These are phyloP conservation scores for Vigna unguiculata DNA, from an alignment of 306 rosid genomes.

Conservation along the genomic window DNA sequence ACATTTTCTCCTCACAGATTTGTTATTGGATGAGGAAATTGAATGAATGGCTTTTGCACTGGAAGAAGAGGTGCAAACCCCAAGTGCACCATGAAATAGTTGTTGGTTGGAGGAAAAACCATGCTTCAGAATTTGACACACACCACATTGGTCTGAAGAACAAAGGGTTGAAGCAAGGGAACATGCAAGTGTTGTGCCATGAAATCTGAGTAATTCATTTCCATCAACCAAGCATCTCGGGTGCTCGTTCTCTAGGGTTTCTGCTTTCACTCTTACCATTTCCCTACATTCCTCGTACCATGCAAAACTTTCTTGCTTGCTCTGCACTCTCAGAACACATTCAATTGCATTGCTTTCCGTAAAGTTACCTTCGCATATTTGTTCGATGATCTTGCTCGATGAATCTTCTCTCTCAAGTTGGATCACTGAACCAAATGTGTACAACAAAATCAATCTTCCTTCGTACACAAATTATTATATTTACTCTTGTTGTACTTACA, in stretches of 20 bases:
- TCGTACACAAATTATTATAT: neutral
- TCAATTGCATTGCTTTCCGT: slow-evolving; percentile 39
- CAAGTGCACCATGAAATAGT: slow-evolving; percentile 27
- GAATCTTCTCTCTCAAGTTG: slow-evolving; percentile 50
- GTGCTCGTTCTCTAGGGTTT: slow-evolving; percentile 36
- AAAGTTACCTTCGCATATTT: slow-evolving; percentile 50
- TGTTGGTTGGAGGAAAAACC: slow-evolving; percentile 52
- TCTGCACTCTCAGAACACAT: slow-evolving; percentile 54
- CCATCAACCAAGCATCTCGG: slow-evolving; percentile 69
- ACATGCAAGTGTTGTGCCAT: slow-evolving; percentile 61
- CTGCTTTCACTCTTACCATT: slow-evolving; percentile 45
- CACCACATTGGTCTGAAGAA: slow-evolving; percentile 52
- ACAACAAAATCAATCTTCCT: too few species aligned
- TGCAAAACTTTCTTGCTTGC: slow-evolving; percentile 38
- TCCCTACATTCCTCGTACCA: slow-evolving; percentile 61
- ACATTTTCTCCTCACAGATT: slow-evolving; percentile 32
- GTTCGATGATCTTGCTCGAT: slow-evolving; percentile 53
- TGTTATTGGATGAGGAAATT: slow-evolving; percentile 5
- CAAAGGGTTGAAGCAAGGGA: slow-evolving; percentile 55
- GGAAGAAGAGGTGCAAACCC: slow-evolving; percentile 46
- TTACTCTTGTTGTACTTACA: too few species aligned
- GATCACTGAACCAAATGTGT: slow-evolving; percentile 42
- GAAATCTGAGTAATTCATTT: slow-evolving; percentile 64
- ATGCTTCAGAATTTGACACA: slow-evolving; percentile 58
- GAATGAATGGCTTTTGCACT: slow-evolving; percentile 51